These are phyloP conservation scores for Sclerospora graminicola DNA, from an alignment of 352 stramenopile species.

Conservation along the genomic window DNA sequence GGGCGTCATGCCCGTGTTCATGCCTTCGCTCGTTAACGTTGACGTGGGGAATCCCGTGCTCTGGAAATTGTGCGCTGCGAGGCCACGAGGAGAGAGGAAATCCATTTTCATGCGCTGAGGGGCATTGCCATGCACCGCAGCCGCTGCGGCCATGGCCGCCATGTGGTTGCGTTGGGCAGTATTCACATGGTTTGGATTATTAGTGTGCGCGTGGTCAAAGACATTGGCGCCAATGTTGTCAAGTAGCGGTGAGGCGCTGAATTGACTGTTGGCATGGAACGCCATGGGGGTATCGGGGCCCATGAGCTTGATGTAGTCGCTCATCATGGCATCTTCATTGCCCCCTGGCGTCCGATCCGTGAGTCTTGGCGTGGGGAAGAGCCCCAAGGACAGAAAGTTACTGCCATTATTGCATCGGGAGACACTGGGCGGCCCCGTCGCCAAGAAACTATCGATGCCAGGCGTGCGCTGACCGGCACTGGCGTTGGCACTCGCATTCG, in stretches of 20 bases:
- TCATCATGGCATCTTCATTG: conserved; percentile 54
- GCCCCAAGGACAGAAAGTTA: conserved; percentile 43
- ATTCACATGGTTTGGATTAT: conserved; percentile 14
- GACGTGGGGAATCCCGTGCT: conserved; percentile 23
- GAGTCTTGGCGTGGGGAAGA: conserved; percentile 42
- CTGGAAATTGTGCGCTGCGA: conserved; percentile 26
- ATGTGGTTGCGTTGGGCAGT: conserved; percentile 14
- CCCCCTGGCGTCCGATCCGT: conserved; percentile 13
- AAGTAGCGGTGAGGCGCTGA: conserved; percentile 34
- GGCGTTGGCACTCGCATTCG: conserved; percentile 26
- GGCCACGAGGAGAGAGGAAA: conserved; percentile 23
- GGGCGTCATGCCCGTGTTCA: conserved; percentile 2
- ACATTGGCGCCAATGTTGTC: conserved; percentile 54
- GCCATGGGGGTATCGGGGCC: conserved; percentile 34
- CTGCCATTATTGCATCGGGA: conserved; percentile 25
- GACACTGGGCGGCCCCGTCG: conserved; percentile 39
- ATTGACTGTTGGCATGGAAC: conserved; percentile 34
- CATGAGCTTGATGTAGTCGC: conserved; percentile 69
- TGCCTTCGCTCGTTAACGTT: conserved; percentile 7
- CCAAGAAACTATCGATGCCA: conserved; percentile 36
- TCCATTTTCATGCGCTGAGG: conserved; percentile 54
- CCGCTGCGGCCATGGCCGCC: conserved; percentile 17
- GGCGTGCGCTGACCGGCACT: conserved; percentile 18
- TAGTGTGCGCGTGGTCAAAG: conserved; percentile 35
- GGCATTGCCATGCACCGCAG: conserved; percentile 10